phyloP scores from a whole-genome alignment of 1,139 yeast genomes.

The Yamadazyma jaroonii region DNA sequence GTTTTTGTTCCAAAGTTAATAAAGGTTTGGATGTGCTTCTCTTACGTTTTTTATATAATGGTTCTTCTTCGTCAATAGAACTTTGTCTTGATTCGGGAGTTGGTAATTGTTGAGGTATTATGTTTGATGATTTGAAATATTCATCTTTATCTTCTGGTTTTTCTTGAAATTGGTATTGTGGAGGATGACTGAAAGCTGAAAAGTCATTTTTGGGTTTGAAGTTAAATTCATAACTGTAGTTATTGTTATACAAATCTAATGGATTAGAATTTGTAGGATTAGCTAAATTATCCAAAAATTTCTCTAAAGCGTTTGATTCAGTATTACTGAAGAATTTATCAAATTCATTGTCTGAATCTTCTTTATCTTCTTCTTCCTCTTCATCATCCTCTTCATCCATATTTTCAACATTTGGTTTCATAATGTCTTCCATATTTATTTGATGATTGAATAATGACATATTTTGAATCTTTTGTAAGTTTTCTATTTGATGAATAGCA shows the following conservation, averaged over 20 bases:
- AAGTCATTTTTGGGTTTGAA: slow-evolving; percentile 13
- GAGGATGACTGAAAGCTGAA: slow-evolving; percentile 35
- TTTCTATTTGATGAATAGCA: slow-evolving; percentile 35
- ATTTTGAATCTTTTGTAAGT: slow-evolving; percentile 32
- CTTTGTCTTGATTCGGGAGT: slow-evolving; percentile 40
- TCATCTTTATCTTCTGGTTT: background rate
- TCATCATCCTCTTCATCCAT: slow-evolving; percentile 2
- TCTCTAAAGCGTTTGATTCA: slow-evolving; percentile 45
- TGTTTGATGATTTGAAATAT: background rate
- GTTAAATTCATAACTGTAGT: slow-evolving; percentile 19
- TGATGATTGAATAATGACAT: slow-evolving; percentile 2
- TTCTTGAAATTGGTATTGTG: background rate
- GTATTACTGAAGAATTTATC: slow-evolving; percentile 46
- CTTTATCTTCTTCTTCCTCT: slow-evolving; percentile 12
- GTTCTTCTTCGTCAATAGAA: slow-evolving; percentile 15
- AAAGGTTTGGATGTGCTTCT: slow-evolving; percentile 43
- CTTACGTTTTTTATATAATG: slow-evolving; percentile 23
- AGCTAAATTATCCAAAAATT: slow-evolving; percentile 44
- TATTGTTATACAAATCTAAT: slow-evolving; percentile 28
- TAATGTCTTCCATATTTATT: background rate
- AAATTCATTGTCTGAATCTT: slow-evolving; percentile 28
- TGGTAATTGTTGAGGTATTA: slow-evolving; percentile 22
- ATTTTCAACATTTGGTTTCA: background rate
- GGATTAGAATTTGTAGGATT: slow-evolving; percentile 28
- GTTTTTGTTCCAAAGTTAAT: slow-evolving; percentile 63